Evolutionary conservation across 2,329 filamentous ascomycete species (phyloP).

Genomic region (Calonectria pteridis): DNA sequence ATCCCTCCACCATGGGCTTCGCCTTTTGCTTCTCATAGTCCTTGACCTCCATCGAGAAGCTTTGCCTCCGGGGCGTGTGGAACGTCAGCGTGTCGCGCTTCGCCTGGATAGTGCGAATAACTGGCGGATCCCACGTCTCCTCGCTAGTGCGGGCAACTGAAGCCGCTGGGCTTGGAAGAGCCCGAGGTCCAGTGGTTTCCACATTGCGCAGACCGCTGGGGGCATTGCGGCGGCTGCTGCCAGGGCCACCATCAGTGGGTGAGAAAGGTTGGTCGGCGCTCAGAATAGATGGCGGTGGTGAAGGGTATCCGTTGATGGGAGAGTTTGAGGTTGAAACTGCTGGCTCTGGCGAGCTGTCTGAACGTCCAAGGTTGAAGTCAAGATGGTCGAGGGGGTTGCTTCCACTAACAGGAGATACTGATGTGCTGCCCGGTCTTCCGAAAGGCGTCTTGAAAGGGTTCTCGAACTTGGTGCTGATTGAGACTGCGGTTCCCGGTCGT

Average conservation of each 20-base stretch:
- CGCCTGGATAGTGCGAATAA: slow-evolving; percentile 62
- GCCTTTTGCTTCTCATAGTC: slow-evolving; percentile 36
- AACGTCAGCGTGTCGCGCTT: slow-evolving; percentile 65
- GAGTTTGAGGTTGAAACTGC: slow-evolving; percentile 7
- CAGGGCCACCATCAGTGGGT: slow-evolving; percentile 32
- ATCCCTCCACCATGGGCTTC: slow-evolving; percentile 47
- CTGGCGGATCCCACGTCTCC: slow-evolving; percentile 53
- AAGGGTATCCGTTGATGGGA: slow-evolving; percentile 49
- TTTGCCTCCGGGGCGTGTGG: slow-evolving; percentile 58
- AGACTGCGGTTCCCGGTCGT: slow-evolving; percentile 51
- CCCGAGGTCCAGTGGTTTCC: slow-evolving; percentile 45
- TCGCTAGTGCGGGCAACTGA: slow-evolving; percentile 57
- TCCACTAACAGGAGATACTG: slow-evolving; percentile 38
- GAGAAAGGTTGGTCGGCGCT: slow-evolving; percentile 46
- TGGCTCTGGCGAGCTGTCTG: slow-evolving; percentile 10
- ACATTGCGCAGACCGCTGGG: slow-evolving; percentile 45
- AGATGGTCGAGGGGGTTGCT: slow-evolving; percentile 58
- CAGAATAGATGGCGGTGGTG: slow-evolving; percentile 53
- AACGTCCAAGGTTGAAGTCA: slow-evolving; percentile 49
- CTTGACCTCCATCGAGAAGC: slow-evolving; percentile 63
- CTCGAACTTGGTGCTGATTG: slow-evolving; percentile 56
- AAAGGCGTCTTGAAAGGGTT: slow-evolving; percentile 64
- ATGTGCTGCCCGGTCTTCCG: slow-evolving; percentile 41
- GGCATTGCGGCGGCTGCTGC: slow-evolving; percentile 37
- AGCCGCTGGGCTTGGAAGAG: slow-evolving; percentile 58